Conservation (phyloP, 2,329 filamentous ascomycete species). For the Coleophoma eucalyptorum region DNA sequence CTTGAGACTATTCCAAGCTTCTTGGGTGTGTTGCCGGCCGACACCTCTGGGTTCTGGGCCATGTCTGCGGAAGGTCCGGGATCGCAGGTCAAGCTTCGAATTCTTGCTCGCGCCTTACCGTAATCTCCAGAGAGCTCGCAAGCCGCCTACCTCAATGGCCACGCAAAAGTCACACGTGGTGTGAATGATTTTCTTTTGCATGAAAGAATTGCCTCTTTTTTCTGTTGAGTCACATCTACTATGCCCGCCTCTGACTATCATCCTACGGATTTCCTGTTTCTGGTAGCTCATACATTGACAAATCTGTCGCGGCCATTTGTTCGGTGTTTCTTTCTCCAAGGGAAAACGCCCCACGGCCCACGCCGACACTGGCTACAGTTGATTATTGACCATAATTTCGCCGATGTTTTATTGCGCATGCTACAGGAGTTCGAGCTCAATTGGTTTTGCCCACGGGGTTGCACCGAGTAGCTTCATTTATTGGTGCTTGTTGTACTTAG, state of each 20-base stretch:
- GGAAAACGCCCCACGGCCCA: slow-evolving; percentile 24
- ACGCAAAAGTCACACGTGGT: not conserved
- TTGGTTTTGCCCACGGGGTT: too few species aligned
- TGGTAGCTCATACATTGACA: slow-evolving; percentile 8
- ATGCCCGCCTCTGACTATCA: not conserved
- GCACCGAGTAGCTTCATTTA: too few species aligned
- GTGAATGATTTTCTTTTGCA: not conserved
- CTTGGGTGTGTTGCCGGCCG: not conserved
- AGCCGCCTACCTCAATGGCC: not conserved
- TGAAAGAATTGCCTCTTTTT: not conserved
- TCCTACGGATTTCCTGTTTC: not conserved
- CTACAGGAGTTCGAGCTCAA: too few species aligned
- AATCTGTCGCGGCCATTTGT: slow-evolving; percentile 17
- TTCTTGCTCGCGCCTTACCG: not conserved
- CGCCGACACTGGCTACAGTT: not conserved
- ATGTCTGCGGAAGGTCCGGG: not conserved
- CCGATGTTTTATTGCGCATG: too few species aligned
- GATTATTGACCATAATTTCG: too few species aligned
- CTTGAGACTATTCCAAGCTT: not conserved
- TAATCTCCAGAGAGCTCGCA: not conserved
- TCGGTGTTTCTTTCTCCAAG: slow-evolving; percentile 17
- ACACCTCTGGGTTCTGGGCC: not conserved
- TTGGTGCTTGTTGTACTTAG: too few species aligned
- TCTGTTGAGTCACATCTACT: not conserved
- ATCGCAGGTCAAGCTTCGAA: not conserved